Base-by-base conservation (phyloP, 495 filamentous ascomycete species). In the Hypoxylon rickii region DNA sequence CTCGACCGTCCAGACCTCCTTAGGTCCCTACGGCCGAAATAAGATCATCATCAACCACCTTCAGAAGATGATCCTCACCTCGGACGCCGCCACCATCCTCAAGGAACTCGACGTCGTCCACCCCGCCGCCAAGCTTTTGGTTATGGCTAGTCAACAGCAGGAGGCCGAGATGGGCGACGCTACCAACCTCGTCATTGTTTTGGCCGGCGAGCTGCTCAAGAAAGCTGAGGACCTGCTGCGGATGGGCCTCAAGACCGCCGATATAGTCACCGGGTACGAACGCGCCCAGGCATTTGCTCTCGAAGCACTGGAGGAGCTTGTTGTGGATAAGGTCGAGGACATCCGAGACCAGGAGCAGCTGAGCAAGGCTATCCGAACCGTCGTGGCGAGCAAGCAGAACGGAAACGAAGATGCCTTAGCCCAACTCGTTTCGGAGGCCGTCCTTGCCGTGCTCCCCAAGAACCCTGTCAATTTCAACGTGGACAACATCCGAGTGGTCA, bases 21-120 rank as follows among this genome's bases (percentile, higher is more conserved):
- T 99, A 31, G 94, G 95, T 42, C 95, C 95, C 44, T 97, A 94
- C 71, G 95, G 95, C 68, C 89, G 95, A 73, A 99, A 97, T 80
- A 99, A 99, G 80, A 96, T 99, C 73, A 90, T 99, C 78, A 97
- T 99, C 81, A 99, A 97, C 77, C 95, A 99, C 78, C 81, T 99
- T 52, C 92, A 96, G 76, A 99, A 99, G 81, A 96, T 97, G 94
- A 93, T 96, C 57, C 82, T 99, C 52, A 99, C 95, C 52, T 96
- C 91, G 38, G 95, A 99, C 70, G 95, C 95, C 32, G 95, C 95
- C 58, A 96, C 94, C 19, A 99, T 99, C 59, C 80, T 99, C 47
- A 88, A 91, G 65, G 95, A 99, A 73, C 82, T 99, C 70, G 95
- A 99, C 68, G 95, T 99, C 38, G 93, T 99, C 22, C 95, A 99